These are phyloP conservation scores for Zasmidium citrigriseum DNA, from an alignment of 2,329 filamentous ascomycete genomes.

Conservation along the genomic window DNA sequence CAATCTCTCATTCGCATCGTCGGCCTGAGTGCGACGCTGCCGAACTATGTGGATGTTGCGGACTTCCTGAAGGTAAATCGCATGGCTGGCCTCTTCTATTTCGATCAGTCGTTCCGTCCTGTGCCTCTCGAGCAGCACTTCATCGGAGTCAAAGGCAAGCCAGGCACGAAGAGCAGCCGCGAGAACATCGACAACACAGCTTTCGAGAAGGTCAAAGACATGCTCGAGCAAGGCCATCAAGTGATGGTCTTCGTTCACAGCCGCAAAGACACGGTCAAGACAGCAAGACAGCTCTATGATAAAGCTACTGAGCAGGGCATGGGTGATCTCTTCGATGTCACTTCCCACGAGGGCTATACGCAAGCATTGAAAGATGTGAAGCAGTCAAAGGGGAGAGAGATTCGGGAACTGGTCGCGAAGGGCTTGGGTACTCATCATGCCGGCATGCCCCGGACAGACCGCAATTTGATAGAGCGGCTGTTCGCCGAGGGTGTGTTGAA, in stretches of 20 bases:
- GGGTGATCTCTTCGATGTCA: conserved; percentile 80
- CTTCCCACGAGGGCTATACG: conserved; percentile 75
- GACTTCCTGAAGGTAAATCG: conserved; percentile 97
- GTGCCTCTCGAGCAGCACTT: conserved; percentile 98
- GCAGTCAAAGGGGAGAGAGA: conserved; percentile 77
- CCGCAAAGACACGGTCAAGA: conserved; percentile 86
- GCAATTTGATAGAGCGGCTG: conserved; percentile 91
- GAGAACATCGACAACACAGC: conserved; percentile 86
- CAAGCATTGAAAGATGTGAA: conserved; percentile 82
- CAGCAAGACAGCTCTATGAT: conserved; percentile 81
- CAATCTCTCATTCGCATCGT: conserved; percentile 96
- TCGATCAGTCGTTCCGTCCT: conserved; percentile 91
- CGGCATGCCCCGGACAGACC: conserved; percentile 90
- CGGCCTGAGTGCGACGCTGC: conserved; percentile 90
- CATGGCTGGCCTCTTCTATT: conserved; percentile 91
- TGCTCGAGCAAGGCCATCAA: conserved; percentile 90
- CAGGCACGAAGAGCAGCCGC: conserved; percentile 75
- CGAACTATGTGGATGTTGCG: conserved; percentile 94
- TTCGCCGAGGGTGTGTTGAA: conserved; percentile 92
- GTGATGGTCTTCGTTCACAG: conserved; percentile 99
- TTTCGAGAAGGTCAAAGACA: conserved; percentile 92
- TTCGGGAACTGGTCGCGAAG: conserved; percentile 85
- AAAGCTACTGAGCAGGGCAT: conserved; percentile 81
- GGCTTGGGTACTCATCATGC: conserved; percentile 95
- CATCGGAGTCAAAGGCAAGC: conserved; percentile 90